Conservation (phyloP, 2,329 filamentous ascomycete species). For the Fusarium clavum region DNA sequence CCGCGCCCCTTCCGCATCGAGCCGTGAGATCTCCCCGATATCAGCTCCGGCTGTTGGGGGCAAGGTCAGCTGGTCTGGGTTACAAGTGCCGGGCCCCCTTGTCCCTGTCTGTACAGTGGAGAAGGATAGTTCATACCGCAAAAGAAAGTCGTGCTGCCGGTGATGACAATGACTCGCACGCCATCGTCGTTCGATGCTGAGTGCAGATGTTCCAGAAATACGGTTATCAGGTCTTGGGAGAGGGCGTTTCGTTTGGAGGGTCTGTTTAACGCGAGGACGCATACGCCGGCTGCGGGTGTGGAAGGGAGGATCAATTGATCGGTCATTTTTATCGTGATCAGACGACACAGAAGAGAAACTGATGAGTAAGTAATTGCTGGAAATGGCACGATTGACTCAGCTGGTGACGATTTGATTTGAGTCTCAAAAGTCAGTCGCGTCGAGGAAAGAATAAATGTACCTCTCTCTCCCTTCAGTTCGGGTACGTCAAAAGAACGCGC, state of each 20-base stretch:
- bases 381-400: conserved; percentile 11
- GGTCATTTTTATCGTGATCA: conserved; percentile 16
- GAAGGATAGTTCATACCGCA: conserved; percentile 47
- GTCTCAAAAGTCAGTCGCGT: not conserved
- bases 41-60: conserved; percentile 50
- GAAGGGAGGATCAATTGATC: conserved; percentile 42
- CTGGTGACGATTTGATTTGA: not conserved
- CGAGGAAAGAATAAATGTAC: not conserved
- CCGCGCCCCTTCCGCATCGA: conserved; percentile 50
- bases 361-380: not conserved
- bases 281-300: conserved; percentile 52
- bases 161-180: conserved; percentile 54
- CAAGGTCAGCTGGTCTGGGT: conserved; percentile 17
- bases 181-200: conserved; percentile 41
- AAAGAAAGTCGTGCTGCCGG: conserved; percentile 53
- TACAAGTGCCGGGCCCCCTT: conserved; percentile 22
- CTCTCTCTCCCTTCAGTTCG: conserved; percentile 7
- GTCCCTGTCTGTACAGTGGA: not conserved
- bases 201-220: conserved; percentile 52
- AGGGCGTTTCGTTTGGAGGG: conserved; percentile 69
- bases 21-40: conserved; percentile 51
- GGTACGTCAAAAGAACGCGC: conserved; percentile 28
- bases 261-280: conserved; percentile 63
- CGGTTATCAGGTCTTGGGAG: conserved; percentile 61
- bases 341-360: not conserved